Evolutionary conservation across 495 filamentous ascomycete species (phyloP).

Genomic region (Trichoderma asperelloides): DNA sequence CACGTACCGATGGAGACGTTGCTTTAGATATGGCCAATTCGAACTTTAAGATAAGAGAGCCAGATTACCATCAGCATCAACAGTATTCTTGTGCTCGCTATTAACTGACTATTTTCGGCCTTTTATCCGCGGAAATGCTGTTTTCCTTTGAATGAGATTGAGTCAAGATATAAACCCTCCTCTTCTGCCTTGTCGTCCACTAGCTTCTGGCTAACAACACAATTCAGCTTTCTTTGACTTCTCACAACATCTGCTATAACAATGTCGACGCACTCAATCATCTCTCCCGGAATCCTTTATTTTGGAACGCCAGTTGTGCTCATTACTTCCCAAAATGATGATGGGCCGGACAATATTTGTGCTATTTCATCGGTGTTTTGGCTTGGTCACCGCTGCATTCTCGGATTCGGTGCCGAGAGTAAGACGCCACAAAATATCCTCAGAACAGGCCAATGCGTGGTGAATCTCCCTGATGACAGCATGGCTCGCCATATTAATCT

Average conservation of each 20-base stretch:
- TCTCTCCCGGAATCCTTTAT: constrained; percentile 38
- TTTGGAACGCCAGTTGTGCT: constrained; percentile 38
- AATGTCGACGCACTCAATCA: constrained; percentile 22
- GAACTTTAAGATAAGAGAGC: no score
- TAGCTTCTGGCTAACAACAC: no score
- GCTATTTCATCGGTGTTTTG: constrained; percentile 41
- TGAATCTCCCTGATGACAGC: constrained; percentile 32
- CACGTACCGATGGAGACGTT: no score
- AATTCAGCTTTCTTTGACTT: no score
- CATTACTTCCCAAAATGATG: constrained; percentile 34
- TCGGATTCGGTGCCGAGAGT: constrained; percentile 28
- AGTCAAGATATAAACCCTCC: no score
- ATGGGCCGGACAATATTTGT: constrained; percentile 32
- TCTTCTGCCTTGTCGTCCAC: no score
- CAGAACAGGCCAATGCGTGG: constrained; percentile 35
- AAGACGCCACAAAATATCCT: constrained; percentile 35
- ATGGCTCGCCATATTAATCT: constrained; percentile 31
- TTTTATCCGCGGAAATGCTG: no score
- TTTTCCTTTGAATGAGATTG: no score
- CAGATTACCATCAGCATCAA: no score
- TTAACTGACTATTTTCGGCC: no score
- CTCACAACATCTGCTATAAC: not conserved
- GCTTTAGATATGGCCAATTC: no score
- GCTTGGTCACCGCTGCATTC: constrained; percentile 36
- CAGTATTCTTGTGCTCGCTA: no score